phyloP scores from a whole-genome alignment of 2,329 filamentous ascomycete genomes.

The Myriosclerotinia duriaeana region DNA sequence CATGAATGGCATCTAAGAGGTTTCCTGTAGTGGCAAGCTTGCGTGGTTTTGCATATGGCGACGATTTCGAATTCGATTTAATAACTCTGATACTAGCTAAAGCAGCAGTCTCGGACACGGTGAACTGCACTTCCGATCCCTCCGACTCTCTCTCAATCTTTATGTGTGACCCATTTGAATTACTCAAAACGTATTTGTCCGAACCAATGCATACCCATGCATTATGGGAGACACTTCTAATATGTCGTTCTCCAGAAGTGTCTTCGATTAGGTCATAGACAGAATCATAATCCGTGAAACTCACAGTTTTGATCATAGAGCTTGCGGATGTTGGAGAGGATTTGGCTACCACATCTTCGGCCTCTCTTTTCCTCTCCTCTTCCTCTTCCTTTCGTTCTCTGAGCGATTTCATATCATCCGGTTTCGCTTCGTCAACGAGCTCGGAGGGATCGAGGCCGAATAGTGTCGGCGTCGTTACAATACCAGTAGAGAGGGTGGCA shows the following conservation, averaged over 20 bases:
- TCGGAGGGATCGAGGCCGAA: slow-evolving; percentile 88
- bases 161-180: slow-evolving; percentile 61
- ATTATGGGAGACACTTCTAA: slow-evolving; percentile 70
- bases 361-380: slow-evolving; percentile 32
- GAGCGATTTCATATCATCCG: slow-evolving; percentile 59
- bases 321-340: background rate
- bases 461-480: slow-evolving; percentile 86
- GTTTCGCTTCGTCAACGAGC: slow-evolving; percentile 65
- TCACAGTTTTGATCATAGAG: slow-evolving; percentile 39
- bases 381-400: slow-evolving; percentile 51
- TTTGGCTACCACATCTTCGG: slow-evolving; percentile 15
- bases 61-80: slow-evolving; percentile 50
- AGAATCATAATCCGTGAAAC: slow-evolving; percentile 87
- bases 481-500: slow-evolving; percentile 75
- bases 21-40: slow-evolving; percentile 64
- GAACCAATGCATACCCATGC: slow-evolving; percentile 81
- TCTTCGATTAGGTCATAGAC: slow-evolving; percentile 90
- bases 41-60: slow-evolving; percentile 67
- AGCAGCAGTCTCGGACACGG: slow-evolving; percentile 43
- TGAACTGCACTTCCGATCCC: slow-evolving; percentile 29
- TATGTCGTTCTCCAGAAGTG: slow-evolving; percentile 73
- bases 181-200: slow-evolving; percentile 69
- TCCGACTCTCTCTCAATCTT: slow-evolving; percentile 46
- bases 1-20: slow-evolving; percentile 75
- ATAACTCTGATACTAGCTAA: slow-evolving; percentile 22